These are phyloP conservation scores for Penicillium corylophilum DNA, from an alignment of 2,329 filamentous ascomycete genomes.

Conservation along the genomic window DNA sequence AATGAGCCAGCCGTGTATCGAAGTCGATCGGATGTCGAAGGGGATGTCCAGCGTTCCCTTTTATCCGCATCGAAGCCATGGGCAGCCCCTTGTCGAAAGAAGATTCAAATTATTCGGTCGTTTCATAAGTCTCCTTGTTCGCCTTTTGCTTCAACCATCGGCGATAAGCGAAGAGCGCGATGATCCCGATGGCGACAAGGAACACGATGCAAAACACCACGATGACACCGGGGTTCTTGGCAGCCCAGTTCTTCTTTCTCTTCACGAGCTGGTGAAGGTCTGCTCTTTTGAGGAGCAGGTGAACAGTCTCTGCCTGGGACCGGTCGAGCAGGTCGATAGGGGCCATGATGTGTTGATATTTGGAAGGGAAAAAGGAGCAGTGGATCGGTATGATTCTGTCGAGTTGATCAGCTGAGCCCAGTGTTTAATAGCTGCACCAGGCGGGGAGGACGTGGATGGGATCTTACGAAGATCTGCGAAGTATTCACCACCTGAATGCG, in stretches of 20 bases:
- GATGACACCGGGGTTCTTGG: constrained; percentile 58
- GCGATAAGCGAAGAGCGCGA: constrained; percentile 52
- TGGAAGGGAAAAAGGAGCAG: background rate
- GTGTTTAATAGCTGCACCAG: no score
- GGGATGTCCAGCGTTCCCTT: background rate
- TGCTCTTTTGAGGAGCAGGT: constrained; percentile 40
- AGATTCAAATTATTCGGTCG: background rate
- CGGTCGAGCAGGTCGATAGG: constrained; percentile 27
- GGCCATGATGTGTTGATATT: constrained; percentile 20
- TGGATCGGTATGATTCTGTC: background rate
- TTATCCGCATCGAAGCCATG: background rate
- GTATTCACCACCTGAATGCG: background rate
- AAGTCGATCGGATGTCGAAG: background rate
- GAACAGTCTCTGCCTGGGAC: constrained; percentile 4
- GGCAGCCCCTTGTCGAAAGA: background rate
- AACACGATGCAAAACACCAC: constrained; percentile 63
- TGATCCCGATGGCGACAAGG: constrained; percentile 53
- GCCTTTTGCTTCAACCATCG: constrained; percentile 38
- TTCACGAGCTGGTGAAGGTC: constrained; percentile 40
- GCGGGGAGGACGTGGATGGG: background rate
- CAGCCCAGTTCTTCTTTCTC: constrained; percentile 58
- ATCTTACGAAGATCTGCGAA: background rate
- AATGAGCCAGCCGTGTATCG: background rate
- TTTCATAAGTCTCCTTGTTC: constrained; percentile 21
- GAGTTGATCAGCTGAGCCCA: no score